Evolutionary conservation across 345 rosid genomes (phyloP), one percentile per base, ranked within the genome.

Genomic region (Erodium maritimum): DNA sequence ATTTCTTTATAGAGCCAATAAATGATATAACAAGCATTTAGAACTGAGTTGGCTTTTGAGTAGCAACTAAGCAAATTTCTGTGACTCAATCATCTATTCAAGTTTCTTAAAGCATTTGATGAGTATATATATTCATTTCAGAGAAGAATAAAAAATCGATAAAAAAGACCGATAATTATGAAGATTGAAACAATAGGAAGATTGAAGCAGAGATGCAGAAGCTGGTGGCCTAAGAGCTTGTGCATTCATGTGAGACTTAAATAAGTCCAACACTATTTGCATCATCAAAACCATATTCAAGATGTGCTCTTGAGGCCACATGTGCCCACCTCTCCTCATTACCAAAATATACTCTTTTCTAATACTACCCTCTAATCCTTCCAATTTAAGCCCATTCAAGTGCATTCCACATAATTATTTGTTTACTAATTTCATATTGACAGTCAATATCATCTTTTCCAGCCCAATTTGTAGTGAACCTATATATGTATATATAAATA

Each of bases 201-300:
- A 56, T 45, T 54, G 61, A 14, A 67, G 61, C 57, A 60, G 65
- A 59, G 53, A 19, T 51, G 37, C 22, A 19, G 71, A 59, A 53
- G 75, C 65, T 58, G 68, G 56, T 63, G 67, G 58, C 8, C 34
- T 55, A 17, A n/a, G 56, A 56, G 74, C 70, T 75, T 76, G 71
- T 79, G 83, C 78, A 5, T 79, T 73, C 83, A 79, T 68, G 83
- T 75, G 80, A 73, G 57, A 51, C 61, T 75, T 67, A 54, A 53
- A 66, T 73, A 61, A 67, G 17, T 70, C 74, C 69, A 65, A 17
- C 71, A 70, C 61, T 58, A 52, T 54, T 56, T 53, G 60, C 61
- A 63, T 68, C 21, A 55, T 57, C 59, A 42, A 42, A 42, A 12
- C 48, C 11, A 42, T 10, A 42, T 42, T 42, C 17, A 7, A 11